Conservation (phyloP, 148 eudicot genomes). For the Tetragonia tetragonoides region DNA sequence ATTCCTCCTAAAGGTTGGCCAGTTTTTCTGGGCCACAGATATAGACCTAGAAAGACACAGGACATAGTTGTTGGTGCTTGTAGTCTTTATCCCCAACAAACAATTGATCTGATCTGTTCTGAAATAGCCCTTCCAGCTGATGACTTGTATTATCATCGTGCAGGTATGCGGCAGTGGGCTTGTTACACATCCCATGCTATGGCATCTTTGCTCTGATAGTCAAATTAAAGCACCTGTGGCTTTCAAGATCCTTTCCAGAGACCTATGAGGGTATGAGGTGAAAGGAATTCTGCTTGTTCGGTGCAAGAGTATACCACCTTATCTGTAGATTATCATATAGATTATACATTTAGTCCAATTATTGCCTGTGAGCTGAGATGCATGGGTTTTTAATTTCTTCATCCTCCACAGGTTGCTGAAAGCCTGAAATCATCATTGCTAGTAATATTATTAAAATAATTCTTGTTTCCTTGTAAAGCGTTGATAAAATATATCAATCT, state of each 20-base stretch:
- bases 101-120: too few species aligned
- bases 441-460: not conserved
- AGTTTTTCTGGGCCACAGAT: too few species aligned
- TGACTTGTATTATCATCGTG: conserved; percentile 8
- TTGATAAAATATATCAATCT: not conserved
- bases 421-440: conserved; percentile 4
- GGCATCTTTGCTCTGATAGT: conserved; percentile 46
- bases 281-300: not conserved
- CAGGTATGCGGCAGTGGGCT: conserved; percentile 66
- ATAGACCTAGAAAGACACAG: too few species aligned
- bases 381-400: conserved; percentile 3
- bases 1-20: not conserved
- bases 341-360: not conserved
- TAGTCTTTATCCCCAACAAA: too few species aligned
- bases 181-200: conserved; percentile 63
- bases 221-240: conserved; percentile 45
- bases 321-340: not conserved
- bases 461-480: conserved; percentile 8
- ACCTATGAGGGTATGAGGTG: conserved; percentile 32
- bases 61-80: too few species aligned
- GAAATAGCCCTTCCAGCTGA: not conserved
- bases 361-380: conserved; percentile 6
- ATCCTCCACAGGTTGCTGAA: conserved; percentile 7
- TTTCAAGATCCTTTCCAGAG: conserved; percentile 44
- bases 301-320: not conserved